Percentiles rank a stretch among this genome's conserved stretches.
phyloP scores from a whole-genome alignment of 2,329 filamentous ascomycete genomes.

The Xylaria multiplex region DNA sequence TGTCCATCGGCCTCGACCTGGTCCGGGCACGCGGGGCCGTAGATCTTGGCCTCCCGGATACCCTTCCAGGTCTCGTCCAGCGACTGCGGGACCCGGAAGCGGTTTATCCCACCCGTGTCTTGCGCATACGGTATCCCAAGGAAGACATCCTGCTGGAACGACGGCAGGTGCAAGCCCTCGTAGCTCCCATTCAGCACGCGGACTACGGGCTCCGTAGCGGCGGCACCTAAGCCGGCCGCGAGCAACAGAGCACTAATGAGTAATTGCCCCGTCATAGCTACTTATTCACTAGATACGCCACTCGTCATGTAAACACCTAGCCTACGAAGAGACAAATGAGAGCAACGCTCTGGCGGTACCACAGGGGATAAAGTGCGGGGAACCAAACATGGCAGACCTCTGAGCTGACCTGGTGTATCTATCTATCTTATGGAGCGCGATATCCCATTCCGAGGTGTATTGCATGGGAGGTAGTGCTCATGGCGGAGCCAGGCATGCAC shows the following conservation, averaged over 20 bases:
- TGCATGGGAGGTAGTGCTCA: slow-evolving; percentile 12
- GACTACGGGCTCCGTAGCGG: slow-evolving; percentile 36
- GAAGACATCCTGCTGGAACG: slow-evolving; percentile 56
- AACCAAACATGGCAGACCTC: neutral
- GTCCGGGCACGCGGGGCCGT: slow-evolving; percentile 55
- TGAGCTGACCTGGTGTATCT: neutral
- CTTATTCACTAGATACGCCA: neutral
- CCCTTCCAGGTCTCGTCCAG: slow-evolving; percentile 53
- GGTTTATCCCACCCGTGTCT: slow-evolving; percentile 50
- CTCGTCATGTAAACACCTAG: neutral
- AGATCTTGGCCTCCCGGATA: slow-evolving; percentile 53
- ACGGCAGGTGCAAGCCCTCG: slow-evolving; percentile 47
- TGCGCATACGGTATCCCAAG: slow-evolving; percentile 55
- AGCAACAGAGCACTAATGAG: neutral
- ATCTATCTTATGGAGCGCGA: neutral
- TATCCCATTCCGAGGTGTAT: slow-evolving; percentile 13
- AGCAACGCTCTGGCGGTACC: neutral
- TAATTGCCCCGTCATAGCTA: slow-evolving; percentile 5
- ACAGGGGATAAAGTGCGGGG: slow-evolving; percentile 15
- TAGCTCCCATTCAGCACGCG: slow-evolving; percentile 52
- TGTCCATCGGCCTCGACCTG: slow-evolving; percentile 32
- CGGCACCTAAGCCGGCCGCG: neutral
- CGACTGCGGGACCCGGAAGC: slow-evolving; percentile 52
- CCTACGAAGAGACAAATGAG: neutral
- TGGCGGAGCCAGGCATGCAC: slow-evolving; percentile 20